phyloP scores from a whole-genome alignment of 331 rosid species.

The Ulmus americana region DNA sequence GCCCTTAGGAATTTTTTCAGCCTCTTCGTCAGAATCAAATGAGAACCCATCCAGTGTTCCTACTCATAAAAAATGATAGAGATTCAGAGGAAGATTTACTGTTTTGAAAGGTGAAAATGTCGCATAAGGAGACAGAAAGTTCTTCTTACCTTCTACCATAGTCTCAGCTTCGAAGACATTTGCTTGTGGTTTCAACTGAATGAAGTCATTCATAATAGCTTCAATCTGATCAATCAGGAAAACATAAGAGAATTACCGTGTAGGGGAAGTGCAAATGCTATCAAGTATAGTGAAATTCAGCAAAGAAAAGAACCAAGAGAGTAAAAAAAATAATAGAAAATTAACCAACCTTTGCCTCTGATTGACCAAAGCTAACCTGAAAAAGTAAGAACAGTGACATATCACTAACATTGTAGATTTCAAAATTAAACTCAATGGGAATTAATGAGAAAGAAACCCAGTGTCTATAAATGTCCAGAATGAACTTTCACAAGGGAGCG shows the following conservation, averaged over 20 bases:
- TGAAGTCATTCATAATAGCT: slow-evolving; percentile 86
- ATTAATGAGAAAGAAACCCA: slow-evolving; percentile 6
- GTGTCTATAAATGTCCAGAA: slow-evolving; percentile 19
- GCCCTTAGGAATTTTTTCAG: slow-evolving; percentile 53
- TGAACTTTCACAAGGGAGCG: slow-evolving; percentile 26
- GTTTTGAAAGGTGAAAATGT: not conserved
- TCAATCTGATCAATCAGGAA: slow-evolving; percentile 62
- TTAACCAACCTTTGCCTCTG: slow-evolving; percentile 82
- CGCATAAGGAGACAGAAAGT: slow-evolving; percentile 2
- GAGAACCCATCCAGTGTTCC: slow-evolving; percentile 93
- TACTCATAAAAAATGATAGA: slow-evolving; percentile 31
- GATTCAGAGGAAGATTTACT: slow-evolving; percentile 14
- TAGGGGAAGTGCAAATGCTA: not conserved
- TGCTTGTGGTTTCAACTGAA: slow-evolving; percentile 78
- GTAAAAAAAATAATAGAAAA: slow-evolving; percentile 8
- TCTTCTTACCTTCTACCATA: slow-evolving; percentile 79
- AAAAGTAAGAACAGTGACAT: slow-evolving; percentile 25
- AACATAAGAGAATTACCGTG: not conserved
- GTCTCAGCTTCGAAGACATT: slow-evolving; percentile 85
- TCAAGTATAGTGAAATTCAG: slow-evolving; percentile 5
- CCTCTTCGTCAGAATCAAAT: slow-evolving; percentile 87
- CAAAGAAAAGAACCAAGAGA: slow-evolving; percentile 15
- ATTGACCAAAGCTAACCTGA: slow-evolving; percentile 91
- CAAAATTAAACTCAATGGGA: slow-evolving; percentile 13
- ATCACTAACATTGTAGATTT: slow-evolving; percentile 17